Percentiles rank a stretch among this genome's conserved stretches.
These are phyloP conservation scores for Ogataea trehaloabstinens DNA, from an alignment of 805 yeast genomes.

Conservation along the genomic window DNA sequence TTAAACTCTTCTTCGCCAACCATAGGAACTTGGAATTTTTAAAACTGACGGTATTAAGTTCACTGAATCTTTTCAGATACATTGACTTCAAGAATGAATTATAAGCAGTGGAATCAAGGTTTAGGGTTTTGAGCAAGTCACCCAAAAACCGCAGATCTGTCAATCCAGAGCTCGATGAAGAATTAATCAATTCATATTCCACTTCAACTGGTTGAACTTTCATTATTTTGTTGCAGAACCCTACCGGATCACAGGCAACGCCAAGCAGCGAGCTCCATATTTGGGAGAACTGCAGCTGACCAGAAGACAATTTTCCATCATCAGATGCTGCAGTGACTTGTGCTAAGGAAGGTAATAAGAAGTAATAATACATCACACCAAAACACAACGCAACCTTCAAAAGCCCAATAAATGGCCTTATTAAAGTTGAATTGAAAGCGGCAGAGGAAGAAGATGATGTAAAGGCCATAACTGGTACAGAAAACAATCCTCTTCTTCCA, in stretches of 20 bases:
- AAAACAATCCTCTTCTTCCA: conserved; percentile 27
- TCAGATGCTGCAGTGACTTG: conserved; percentile 6
- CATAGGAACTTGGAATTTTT: conserved; percentile 3
- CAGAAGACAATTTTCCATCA: conserved; percentile 4
- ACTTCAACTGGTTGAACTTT: conserved; percentile 11
- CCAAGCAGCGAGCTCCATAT: conserved; percentile 5
- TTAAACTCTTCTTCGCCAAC: conserved; percentile 6
- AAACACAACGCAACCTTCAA: conserved; percentile 24
- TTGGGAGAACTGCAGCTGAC: conserved; percentile 5
- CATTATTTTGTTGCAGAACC: conserved; percentile 10
- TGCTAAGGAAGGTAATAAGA: conserved; percentile 17
- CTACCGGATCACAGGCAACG: conserved; percentile 15
- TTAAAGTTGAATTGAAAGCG: conserved; percentile 15
- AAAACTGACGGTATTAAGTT: conserved; percentile 6
- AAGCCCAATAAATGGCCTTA: conserved; percentile 28
- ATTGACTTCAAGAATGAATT: conserved; percentile 24
- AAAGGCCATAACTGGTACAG: conserved; percentile 30
- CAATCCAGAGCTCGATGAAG: background rate
- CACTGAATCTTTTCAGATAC: conserved; percentile 17
- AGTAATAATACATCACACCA: conserved; percentile 19
- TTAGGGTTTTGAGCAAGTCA: conserved; percentile 8
- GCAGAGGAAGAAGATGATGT: conserved; percentile 19
- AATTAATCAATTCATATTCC: conserved; percentile 13
- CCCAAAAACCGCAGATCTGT: conserved; percentile 1
- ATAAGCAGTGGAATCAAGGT: conserved; percentile 8